A percentile compares a stretch with the other conserved stretches of the same genome.
Evolutionary conservation across 495 filamentous ascomycete genomes (phyloP).

Genomic region (Penicillium dipodomyicola): DNA sequence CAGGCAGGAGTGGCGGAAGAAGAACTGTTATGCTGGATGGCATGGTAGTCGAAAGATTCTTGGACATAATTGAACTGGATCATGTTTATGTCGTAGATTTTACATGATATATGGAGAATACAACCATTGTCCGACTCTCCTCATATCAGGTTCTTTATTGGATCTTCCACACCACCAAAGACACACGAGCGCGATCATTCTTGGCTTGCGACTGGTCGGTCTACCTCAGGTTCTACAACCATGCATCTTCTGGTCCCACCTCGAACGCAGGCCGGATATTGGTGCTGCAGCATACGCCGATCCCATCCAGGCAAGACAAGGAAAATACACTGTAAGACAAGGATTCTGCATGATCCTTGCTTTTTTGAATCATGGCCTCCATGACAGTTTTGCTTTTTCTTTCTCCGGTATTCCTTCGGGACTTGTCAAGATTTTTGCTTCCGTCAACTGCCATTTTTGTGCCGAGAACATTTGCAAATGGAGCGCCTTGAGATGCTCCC

Average conservation of each 20-base stretch:
- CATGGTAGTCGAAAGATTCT: not conserved
- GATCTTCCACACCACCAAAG: not conserved
- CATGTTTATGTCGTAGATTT: not conserved
- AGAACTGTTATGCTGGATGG: not conserved
- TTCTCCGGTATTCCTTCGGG: not conserved
- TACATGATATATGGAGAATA: not conserved
- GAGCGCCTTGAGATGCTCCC: not conserved
- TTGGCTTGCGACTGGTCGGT: not conserved
- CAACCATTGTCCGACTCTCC: not conserved
- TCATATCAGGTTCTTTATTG: not conserved
- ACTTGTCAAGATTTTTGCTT: not conserved
- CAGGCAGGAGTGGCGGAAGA: slow-evolving; percentile 10
- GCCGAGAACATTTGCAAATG: slow-evolving; percentile 7
- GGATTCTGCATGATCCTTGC: slow-evolving; percentile 6
- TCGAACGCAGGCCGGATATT: not conserved
- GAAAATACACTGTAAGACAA: slow-evolving; percentile 1
- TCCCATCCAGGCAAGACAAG: slow-evolving; percentile 1
- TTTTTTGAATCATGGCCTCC: not conserved
- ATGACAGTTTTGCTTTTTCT: slow-evolving; percentile 5
- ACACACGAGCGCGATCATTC: not conserved
- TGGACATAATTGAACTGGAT: not conserved
- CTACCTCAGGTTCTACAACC: slow-evolving; percentile 2
- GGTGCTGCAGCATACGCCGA: slow-evolving; percentile 5
- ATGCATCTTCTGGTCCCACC: slow-evolving; percentile 2
- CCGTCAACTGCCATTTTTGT: not conserved